phyloP scores from a whole-genome alignment of 2,329 filamentous ascomycete genomes.

The Colletotrichum spinosum region DNA sequence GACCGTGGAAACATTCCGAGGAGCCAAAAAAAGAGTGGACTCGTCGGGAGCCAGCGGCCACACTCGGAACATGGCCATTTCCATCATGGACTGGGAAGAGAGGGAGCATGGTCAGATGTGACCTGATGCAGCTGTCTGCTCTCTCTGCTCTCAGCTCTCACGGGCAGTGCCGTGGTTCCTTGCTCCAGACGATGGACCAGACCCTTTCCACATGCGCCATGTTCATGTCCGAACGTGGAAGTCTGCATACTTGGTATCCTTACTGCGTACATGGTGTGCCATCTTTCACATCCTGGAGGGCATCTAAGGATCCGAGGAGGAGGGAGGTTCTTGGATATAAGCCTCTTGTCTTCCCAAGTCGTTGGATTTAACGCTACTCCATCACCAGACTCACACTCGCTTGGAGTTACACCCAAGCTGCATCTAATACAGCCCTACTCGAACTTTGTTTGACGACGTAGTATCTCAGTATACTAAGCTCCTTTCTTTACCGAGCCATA shows the following conservation, averaged over 20 bases:
- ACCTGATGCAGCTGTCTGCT: conserved; percentile 18
- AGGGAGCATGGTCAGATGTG: conserved; percentile 26
- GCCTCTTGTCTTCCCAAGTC: conserved; percentile 22
- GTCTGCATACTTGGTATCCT: conserved; percentile 8
- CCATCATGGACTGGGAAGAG: conserved; percentile 11
- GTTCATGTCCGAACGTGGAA: conserved; percentile 23
- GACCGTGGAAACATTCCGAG: conserved; percentile 4
- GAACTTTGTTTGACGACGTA: conserved; percentile 13
- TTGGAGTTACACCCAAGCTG: conserved; percentile 19
- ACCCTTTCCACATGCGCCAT: conserved; percentile 18
- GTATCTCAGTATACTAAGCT: neutral
- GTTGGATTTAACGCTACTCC: conserved; percentile 4
- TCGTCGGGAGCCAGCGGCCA: conserved; percentile 9
- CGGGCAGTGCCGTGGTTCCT: conserved; percentile 16
- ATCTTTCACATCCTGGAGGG: too few relatives aligned
- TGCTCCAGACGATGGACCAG: conserved; percentile 2
- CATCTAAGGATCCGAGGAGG: too few relatives aligned
- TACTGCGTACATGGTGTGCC: too few relatives aligned
- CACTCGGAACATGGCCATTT: conserved; percentile 5
- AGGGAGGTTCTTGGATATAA: conserved; percentile 16
- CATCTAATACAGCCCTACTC: conserved; percentile 19
- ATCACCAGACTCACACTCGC: conserved; percentile 4
- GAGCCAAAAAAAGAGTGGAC: conserved; percentile 6
- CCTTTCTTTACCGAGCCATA: neutral
- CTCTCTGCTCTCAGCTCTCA: neutral